phyloP scores from a whole-genome alignment of 257 asterid species.

The Verbena officinalis region DNA sequence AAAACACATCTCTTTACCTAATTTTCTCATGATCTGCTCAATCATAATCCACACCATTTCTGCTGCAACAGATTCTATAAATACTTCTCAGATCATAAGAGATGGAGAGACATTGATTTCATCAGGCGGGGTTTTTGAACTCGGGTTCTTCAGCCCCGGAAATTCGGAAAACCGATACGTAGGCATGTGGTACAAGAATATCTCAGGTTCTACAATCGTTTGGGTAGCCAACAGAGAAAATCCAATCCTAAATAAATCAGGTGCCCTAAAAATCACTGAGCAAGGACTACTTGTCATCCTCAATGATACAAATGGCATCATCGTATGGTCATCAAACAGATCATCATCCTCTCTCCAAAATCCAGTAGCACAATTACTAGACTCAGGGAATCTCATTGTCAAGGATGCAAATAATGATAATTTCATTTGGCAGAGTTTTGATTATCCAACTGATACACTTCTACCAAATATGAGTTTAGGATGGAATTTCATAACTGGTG shows the following conservation, averaged over 20 bases:
- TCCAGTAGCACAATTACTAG: not conserved
- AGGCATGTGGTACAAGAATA: slow-evolving; percentile 12
- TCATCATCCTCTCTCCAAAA: not conserved
- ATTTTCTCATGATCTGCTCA: too few relatives aligned
- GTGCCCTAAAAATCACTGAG: not conserved
- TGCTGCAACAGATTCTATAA: too few relatives aligned
- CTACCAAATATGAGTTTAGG: slow-evolving; percentile 12
- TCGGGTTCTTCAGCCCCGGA: not conserved
- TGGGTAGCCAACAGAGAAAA: slow-evolving; percentile 19
- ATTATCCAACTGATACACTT: slow-evolving; percentile 1
- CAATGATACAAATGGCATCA: not conserved
- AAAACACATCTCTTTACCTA: too few relatives aligned
- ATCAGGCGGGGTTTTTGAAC: too few relatives aligned
- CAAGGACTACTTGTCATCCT: not conserved
- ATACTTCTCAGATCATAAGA: too few relatives aligned
- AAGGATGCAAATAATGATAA: slow-evolving; percentile 4
- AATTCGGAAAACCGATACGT: not conserved
- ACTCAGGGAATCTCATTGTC: not conserved
- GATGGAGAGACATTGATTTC: too few relatives aligned
- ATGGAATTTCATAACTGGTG: slow-evolving; percentile 1
- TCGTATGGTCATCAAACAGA: slow-evolving; percentile 12
- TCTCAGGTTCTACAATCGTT: not conserved
- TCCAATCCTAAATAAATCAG: not conserved
- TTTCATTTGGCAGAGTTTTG: too few relatives aligned
- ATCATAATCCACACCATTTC: too few relatives aligned